Evolutionary conservation across 495 filamentous ascomycete species (phyloP), one percentile per base, ranked within the genome.

Genomic region (Aeminium ludgeri): DNA sequence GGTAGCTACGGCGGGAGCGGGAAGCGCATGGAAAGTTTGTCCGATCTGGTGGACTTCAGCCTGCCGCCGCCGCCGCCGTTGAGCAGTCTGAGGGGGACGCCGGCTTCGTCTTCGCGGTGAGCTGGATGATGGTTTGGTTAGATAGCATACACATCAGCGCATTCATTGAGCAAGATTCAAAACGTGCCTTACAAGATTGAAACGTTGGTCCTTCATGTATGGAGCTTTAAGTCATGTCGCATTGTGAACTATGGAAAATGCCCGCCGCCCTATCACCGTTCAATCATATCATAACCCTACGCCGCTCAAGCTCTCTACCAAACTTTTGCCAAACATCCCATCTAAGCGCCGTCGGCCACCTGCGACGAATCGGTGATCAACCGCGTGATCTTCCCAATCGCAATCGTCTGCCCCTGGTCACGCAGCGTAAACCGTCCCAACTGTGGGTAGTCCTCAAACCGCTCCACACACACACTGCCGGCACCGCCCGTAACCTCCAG

Each of bases 371-470:
- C 50, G 7, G 51, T 55, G 30, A 58, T 55, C 28, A 58, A 44
- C 43, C 50, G 55, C 35, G 55, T 58, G 41, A 58, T 58, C 44
- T 58, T 58, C 20, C 55, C 55, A 49, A 58, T 58, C 16, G 54
- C 55, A 45, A 58, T 58, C 29, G 55, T 58, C 45, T 58, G 55
- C 11, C 55, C 55, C 49, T 93, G 85, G 55, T 95, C 87, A 66
- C 89, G 71, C 42, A 97, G 67, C 3, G 89, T 96, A 63, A 96
- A 96, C 23, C 87, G 76, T 53, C 87, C 87, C 55, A 97, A 69
- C 62, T 95, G 86, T 27, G 83, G 71, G 57, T 95, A 92, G 48
- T 95, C 87, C 49, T 87, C 82, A 53, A 92, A 99, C 48, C 68
- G 73, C 60, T 96, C 89, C 15, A 96, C 76, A 57, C 91, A 93